Evolutionary conservation across 352 stramenopile species (phyloP).

Genomic region (Globisporangium middletonii): DNA sequence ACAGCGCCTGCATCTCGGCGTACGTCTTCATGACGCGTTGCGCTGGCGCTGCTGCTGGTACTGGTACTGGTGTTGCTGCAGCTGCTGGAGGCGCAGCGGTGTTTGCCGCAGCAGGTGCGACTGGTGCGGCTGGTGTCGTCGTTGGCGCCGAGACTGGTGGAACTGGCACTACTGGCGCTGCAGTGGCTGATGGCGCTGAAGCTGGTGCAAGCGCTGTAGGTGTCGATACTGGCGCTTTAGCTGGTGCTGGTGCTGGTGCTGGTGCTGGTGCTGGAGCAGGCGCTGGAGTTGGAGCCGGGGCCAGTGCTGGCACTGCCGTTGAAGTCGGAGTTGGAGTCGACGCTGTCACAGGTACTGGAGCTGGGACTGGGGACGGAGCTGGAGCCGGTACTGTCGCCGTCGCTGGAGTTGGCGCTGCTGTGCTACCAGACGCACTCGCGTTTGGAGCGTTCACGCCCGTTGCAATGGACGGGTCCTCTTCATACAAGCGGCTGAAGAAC

Average conservation of each 20-base stretch:
- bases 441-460: neutral
- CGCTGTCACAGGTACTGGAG: neutral
- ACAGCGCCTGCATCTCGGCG: slow-evolving; percentile 27
- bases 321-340: neutral
- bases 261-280: neutral
- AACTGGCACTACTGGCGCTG: neutral
- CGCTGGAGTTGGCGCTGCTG: neutral
- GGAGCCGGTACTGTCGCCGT: neutral
- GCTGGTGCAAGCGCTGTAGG: too few relatives aligned
- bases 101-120: neutral
- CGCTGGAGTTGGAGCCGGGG: neutral
- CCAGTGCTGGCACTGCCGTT: neutral
- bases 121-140: neutral
- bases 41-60: neutral
- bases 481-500: slow-evolving; percentile 34
- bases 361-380: neutral
- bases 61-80: too few relatives aligned
- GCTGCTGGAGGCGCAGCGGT: neutral
- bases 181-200: neutral
- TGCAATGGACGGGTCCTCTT: slow-evolving; percentile 12
- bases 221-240: neutral
- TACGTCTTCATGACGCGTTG: neutral
- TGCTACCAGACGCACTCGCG: neutral
- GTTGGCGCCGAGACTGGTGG: too few relatives aligned
- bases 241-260: neutral